Evolutionary conservation across 139 green algal genomes (phyloP), one percentile per base, ranked within the genome.

Genomic region (Nannochloris sp.): DNA sequence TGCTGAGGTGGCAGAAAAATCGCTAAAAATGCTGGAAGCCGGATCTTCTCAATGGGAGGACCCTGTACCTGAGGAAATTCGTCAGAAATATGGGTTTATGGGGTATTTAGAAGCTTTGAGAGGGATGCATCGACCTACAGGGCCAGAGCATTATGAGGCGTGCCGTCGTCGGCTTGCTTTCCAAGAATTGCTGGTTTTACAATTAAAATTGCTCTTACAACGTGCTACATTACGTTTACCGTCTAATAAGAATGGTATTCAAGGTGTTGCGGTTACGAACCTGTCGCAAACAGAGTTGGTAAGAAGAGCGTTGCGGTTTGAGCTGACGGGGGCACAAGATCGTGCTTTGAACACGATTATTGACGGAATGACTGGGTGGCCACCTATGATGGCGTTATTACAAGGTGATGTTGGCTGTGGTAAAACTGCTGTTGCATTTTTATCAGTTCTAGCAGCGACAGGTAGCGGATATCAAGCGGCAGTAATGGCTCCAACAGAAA

Each of bases 401-500:
- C 90, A 89, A 75, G 93, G 93, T 5, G 93, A 99, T 64, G 93
- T 99, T 15, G 93, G 93, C 4, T 91, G 83, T 42, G 93, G 93
- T 65, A 99, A 99, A 70, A 95, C 92, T 1, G 80, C 86, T 14
- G 88, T 99, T 27, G 90, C 91, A 5, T 67, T 96, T 29, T 61
- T 97, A 47, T 81, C 89, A 2, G 73, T 90, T 72, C 60, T 95
- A 54, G 82, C 78, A 4, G 81, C 78, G 0, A 78, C 76, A 8
- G 81, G 77, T 12, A 77, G 64, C 38, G 87, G 88, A 35, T 84
- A 78, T 31, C 90, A 97, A 77, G 84, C 68, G 0, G 77, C 88
- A 29, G 59, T 99, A 54, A 89, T 99, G 79, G 88, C 80, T 0
- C 92, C 92, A 35, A 97, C 90, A n/a, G 91, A 95, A 73, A 81